A percentile compares a stretch with the other conserved stretches of the same genome.
phyloP scores from a whole-genome alignment of 257 asterid genomes.

The Osmanthus fragrans region DNA sequence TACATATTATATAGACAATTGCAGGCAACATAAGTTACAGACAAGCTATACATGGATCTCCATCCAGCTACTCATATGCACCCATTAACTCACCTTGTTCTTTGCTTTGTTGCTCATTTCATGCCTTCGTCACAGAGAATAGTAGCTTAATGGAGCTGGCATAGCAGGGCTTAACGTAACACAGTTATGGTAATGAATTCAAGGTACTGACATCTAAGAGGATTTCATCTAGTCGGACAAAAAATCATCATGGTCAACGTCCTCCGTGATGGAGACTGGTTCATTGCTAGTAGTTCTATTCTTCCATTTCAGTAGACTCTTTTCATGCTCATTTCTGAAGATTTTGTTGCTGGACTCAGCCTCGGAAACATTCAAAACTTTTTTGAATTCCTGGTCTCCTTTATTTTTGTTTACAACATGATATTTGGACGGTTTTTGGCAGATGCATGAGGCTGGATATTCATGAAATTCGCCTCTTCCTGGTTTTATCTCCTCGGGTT shows the following conservation, averaged over 20 bases:
- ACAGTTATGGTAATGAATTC: background rate
- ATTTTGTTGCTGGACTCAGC: slow-evolving; percentile 24
- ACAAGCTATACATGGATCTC: slow-evolving; percentile 33
- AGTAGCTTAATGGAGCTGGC: background rate
- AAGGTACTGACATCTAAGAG: slow-evolving; percentile 12
- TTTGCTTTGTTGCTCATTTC: background rate
- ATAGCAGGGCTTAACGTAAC: background rate
- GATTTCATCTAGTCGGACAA: slow-evolving; percentile 45
- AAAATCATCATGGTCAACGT: slow-evolving; percentile 40
- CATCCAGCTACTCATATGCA: slow-evolving; percentile 9
- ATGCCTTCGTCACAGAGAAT: background rate
- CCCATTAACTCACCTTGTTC: background rate
- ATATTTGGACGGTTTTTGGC: slow-evolving; percentile 57
- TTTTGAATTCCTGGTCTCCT: slow-evolving; percentile 27
- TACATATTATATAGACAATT: slow-evolving; percentile 28
- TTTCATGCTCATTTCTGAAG: slow-evolving; percentile 23
- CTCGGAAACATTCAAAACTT: slow-evolving; percentile 34
- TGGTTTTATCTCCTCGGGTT: slow-evolving; percentile 86
- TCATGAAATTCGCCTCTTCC: slow-evolving; percentile 98
- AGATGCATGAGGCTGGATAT: slow-evolving; percentile 86
- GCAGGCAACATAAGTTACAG: slow-evolving; percentile 29
- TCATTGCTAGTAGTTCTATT: slow-evolving; percentile 30
- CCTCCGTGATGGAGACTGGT: slow-evolving; percentile 34
- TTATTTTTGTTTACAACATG: slow-evolving; percentile 26
- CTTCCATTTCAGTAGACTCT: slow-evolving; percentile 21